These are phyloP conservation scores for Myrica gale DNA, from an alignment of 306 rosid genomes.

Conservation along the genomic window DNA sequence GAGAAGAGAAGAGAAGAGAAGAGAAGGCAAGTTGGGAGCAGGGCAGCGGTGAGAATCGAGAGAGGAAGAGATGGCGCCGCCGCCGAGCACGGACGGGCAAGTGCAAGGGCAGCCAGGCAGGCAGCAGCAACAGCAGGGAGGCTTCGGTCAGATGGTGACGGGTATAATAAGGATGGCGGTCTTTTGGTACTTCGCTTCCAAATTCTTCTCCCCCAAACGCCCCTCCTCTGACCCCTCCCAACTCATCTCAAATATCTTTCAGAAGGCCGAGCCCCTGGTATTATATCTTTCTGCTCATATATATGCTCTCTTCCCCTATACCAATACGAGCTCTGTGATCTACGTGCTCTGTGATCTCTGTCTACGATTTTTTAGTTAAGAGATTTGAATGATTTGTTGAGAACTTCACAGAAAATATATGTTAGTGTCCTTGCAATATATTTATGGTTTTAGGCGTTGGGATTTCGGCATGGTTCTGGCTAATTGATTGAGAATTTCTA, in stretches of 20 bases:
- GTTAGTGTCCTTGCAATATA: background rate
- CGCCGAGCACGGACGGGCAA: constrained; percentile 57
- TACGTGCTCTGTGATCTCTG: background rate
- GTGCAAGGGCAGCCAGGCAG: constrained; percentile 41
- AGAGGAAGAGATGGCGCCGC: constrained; percentile 57
- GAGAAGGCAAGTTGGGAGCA: background rate
- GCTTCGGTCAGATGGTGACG: constrained; percentile 53
- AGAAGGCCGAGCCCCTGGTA: constrained; percentile 70
- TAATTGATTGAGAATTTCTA: background rate
- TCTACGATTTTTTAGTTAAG: background rate
- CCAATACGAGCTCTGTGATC: background rate
- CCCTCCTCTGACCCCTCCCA: constrained; percentile 56
- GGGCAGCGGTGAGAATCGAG: background rate
- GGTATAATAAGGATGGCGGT: constrained; percentile 91
- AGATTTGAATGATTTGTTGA: background rate
- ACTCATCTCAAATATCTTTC: constrained; percentile 70
- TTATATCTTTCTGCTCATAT: background rate
- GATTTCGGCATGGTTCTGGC: background rate
- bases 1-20: background rate
- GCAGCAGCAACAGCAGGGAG: constrained; percentile 51
- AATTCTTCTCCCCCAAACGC: constrained; percentile 75
- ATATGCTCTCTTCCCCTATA: background rate
- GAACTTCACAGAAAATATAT: background rate
- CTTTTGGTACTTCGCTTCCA: constrained; percentile 97
- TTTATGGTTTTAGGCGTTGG: background rate